These are phyloP conservation scores for Microbotryum intermedium DNA, from an alignment of 1,284 basidiomycete species.

Conservation along the genomic window DNA sequence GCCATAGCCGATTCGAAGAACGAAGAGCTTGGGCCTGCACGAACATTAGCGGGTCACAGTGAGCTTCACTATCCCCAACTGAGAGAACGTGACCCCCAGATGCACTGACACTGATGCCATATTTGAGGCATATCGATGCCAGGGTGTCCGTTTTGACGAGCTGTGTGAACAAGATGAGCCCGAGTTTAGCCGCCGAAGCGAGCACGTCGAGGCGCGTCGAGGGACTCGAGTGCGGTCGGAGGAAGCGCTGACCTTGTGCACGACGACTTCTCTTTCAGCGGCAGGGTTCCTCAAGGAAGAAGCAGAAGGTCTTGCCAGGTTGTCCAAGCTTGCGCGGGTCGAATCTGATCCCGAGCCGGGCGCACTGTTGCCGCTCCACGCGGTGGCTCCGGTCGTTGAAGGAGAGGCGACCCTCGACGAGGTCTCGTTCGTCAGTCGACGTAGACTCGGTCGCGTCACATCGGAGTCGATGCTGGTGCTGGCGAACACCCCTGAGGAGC, in stretches of 20 bases:
- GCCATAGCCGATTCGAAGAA: conserved; percentile 79
- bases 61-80: background rate
- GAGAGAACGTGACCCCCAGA: background rate
- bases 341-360: background rate
- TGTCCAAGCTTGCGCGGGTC: background rate
- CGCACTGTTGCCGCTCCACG: background rate
- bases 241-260: conserved; percentile 40
- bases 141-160: conserved; percentile 65
- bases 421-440: conserved; percentile 6
- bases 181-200: background rate
- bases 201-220: background rate
- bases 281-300: background rate
- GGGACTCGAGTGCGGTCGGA: background rate
- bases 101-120: conserved; percentile 60
- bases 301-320: background rate
- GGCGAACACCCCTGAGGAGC: background rate
- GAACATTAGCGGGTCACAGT: too few species aligned
- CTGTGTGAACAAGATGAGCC: conserved; percentile 37
- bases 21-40: conserved; percentile 58
- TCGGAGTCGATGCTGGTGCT: conserved; percentile 1
- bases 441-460: conserved; percentile 18
- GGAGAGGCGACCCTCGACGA: background rate
- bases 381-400: too few species aligned
- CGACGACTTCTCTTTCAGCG: conserved; percentile 41
- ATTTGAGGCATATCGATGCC: conserved; percentile 73